Evolutionary conservation across 495 filamentous ascomycete genomes (phyloP).

Genomic region (Aspergillus baeticus): DNA sequence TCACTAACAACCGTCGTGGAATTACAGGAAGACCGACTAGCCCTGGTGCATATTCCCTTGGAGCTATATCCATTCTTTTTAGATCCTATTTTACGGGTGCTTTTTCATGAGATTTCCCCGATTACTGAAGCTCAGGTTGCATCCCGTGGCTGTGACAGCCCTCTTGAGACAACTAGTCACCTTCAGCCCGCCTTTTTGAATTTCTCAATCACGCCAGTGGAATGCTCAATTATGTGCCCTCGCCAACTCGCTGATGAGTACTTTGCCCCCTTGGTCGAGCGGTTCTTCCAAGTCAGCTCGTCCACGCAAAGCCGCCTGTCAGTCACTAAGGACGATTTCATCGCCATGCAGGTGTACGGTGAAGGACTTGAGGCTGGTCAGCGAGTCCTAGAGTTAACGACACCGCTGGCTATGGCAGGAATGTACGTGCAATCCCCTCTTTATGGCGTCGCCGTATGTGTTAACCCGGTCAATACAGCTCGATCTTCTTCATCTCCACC

Average conservation of each 20-base stretch:
- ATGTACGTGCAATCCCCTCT: constrained; percentile 57
- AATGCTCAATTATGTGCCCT: constrained; percentile 91
- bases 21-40: constrained; percentile 78
- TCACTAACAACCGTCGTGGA: constrained; percentile 17
- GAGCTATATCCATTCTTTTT: constrained; percentile 77
- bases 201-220: constrained; percentile 86
- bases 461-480: constrained; percentile 39
- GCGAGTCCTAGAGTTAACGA: constrained; percentile 87
- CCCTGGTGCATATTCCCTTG: constrained; percentile 88
- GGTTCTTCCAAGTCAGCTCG: constrained; percentile 29
- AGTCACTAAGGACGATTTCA: constrained; percentile 79
- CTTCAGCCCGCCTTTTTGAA: constrained; percentile 79
- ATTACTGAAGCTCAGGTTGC: constrained; percentile 26
- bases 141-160: constrained; percentile 32
- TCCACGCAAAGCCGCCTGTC: constrained; percentile 52
- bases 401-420: constrained; percentile 84
- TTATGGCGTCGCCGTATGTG: background rate
- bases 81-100: constrained; percentile 78
- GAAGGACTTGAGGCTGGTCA: constrained; percentile 92
- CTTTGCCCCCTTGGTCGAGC: constrained; percentile 68
- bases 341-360: constrained; percentile 83
- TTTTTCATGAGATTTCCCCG: constrained; percentile 61
- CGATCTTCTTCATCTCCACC: constrained; percentile 98
- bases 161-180: constrained; percentile 33
- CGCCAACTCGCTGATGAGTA: constrained; percentile 65